phyloP scores from a whole-genome alignment of 352 stramenopile species.

The Pythium vanterpoolii region DNA sequence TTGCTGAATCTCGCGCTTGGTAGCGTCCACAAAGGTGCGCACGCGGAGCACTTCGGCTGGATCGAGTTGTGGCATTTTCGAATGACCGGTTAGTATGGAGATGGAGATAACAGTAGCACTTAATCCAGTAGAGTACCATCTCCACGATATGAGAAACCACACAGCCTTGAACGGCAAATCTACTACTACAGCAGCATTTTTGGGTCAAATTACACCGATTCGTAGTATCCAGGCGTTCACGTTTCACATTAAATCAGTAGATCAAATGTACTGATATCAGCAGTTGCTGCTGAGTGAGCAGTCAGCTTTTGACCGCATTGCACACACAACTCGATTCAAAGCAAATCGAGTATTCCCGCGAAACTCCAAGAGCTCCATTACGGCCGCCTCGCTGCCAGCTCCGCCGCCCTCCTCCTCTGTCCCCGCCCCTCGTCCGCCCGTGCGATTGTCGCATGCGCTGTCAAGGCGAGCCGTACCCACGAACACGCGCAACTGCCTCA shows the following conservation, averaged over 20 bases:
- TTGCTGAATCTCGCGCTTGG: constrained; percentile 40
- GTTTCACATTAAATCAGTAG: not conserved
- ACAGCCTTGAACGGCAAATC: too few relatives aligned
- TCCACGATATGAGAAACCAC: too few relatives aligned
- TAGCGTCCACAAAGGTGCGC: constrained; percentile 43
- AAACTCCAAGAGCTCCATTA: not conserved
- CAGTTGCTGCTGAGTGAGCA: not conserved
- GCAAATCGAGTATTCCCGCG: not conserved
- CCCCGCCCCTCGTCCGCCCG: not conserved
- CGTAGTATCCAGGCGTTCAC: too few relatives aligned
- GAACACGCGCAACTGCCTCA: constrained; percentile 1
- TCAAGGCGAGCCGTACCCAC: too few relatives aligned
- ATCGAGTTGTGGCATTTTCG: not conserved
- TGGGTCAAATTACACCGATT: not conserved
- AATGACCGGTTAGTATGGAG: not conserved
- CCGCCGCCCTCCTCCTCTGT: not conserved
- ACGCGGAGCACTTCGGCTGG: constrained; percentile 28
- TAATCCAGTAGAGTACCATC: too few relatives aligned
- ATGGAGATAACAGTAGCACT: too few relatives aligned
- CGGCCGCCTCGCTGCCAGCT: not conserved
- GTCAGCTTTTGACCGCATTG: too few relatives aligned
- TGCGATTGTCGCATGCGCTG: not conserved
- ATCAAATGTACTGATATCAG: not conserved
- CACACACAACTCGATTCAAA: not conserved
- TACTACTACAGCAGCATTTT: too few relatives aligned